Conservation (phyloP, 257 asterid genomes). For the Haberlea rhodopensis region DNA sequence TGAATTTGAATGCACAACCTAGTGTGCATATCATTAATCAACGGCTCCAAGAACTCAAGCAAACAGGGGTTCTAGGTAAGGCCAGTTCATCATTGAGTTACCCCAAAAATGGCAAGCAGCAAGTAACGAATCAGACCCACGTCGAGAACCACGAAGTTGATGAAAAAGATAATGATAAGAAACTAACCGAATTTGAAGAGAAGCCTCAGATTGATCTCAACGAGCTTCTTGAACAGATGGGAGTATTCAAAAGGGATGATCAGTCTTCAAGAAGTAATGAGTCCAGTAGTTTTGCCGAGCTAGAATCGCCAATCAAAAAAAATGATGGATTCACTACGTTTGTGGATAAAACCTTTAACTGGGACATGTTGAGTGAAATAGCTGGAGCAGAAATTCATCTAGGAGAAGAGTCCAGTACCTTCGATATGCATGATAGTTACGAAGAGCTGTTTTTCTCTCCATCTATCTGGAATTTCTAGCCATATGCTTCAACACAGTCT, state of each 20-base stretch:
- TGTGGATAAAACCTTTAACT: slow-evolving; percentile 54
- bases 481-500: not conserved
- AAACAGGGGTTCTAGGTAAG: slow-evolving; percentile 45
- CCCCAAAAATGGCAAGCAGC: slow-evolving; percentile 34
- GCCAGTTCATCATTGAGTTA: slow-evolving; percentile 49
- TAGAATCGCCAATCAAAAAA: slow-evolving; percentile 42
- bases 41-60: slow-evolving; percentile 87
- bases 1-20: slow-evolving; percentile 81
- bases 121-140: slow-evolving; percentile 31
- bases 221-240: slow-evolving; percentile 86
- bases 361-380: slow-evolving; percentile 67
- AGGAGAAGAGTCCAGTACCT: slow-evolving; percentile 26
- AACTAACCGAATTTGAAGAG: slow-evolving; percentile 33
- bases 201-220: slow-evolving; percentile 94
- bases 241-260: slow-evolving; percentile 61
- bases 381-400: slow-evolving; percentile 54
- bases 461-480: slow-evolving; percentile 30
- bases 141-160: slow-evolving; percentile 21
- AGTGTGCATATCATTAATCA: slow-evolving; percentile 87
- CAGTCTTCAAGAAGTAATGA: slow-evolving; percentile 32
- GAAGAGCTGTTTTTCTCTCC: slow-evolving; percentile 55
- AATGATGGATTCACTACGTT: too few species aligned
- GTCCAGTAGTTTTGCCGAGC: slow-evolving; percentile 33
- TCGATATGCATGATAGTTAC: slow-evolving; percentile 36
- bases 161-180: slow-evolving; percentile 41